These are phyloP conservation scores for Fusarium clavum DNA, from an alignment of 2,329 filamentous ascomycete genomes.

Conservation along the genomic window DNA sequence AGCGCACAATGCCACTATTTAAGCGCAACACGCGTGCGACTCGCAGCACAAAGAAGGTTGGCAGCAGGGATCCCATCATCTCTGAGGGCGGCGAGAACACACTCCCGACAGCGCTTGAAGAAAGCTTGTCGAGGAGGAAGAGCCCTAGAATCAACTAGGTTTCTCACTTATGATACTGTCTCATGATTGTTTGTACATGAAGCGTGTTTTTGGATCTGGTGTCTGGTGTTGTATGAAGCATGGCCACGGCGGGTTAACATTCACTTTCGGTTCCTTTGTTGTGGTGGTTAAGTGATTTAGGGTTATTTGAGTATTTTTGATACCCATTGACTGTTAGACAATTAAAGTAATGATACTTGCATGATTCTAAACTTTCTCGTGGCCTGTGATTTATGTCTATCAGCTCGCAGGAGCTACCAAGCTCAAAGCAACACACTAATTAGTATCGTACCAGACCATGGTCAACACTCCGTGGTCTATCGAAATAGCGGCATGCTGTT, in stretches of 20 bases:
- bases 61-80: conserved; percentile 40
- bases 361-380: conserved; percentile 4
- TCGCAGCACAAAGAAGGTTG: conserved; percentile 51
- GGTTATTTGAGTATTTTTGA: conserved; percentile 51
- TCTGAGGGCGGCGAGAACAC: conserved; percentile 65
- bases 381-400: not conserved
- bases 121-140: conserved; percentile 64
- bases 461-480: not conserved
- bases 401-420: not conserved
- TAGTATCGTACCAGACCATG: not conserved
- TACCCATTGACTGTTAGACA: conserved; percentile 48
- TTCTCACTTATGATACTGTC: not conserved
- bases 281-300: conserved; percentile 33
- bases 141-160: conserved; percentile 62
- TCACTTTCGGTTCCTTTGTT: conserved; percentile 27
- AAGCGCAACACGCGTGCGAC: conserved; percentile 58
- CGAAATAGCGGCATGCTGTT: not conserved
- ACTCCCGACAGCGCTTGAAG: conserved; percentile 58
- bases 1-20: conserved; percentile 60
- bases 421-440: not conserved
- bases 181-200: not conserved
- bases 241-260: conserved; percentile 6
- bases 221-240: conserved; percentile 29
- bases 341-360: conserved; percentile 33
- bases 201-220: conserved; percentile 25